Evolutionary conservation across 148 eudicot species (phyloP), one percentile per base, ranked within the genome.

Genomic region (Chenopodium formosanum): DNA sequence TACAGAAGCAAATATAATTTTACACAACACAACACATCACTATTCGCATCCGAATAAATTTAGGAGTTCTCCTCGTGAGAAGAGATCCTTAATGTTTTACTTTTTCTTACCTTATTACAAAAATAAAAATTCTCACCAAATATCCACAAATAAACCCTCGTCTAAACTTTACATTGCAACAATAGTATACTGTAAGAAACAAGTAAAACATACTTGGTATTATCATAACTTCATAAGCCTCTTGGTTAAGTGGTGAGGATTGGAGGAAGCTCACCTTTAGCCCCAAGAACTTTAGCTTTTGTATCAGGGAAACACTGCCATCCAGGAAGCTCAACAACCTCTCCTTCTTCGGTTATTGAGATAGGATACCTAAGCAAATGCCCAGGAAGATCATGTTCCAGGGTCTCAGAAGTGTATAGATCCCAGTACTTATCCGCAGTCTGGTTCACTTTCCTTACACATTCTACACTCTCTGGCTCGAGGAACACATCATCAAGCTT

Each of bases 301-400:
- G 86, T 86, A 46, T 86, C 88, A 32, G 86, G 88, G 53, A 86
- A 86, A 52, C 48, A 29, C 70, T 86, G 81, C 2, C 31, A 29
- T 34, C 86, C 86, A 16, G 86, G 88, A 23, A 86, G 84, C 86
- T 81, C 84, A 77, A 83, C 85, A 31, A 86, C 71, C 50, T 82
- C 82, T 19, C 88, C 90, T 31, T 86, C 83, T 46, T 73, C 81
- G 9, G 86, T 82, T 3, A 82, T 75, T 34, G 77, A 73, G 20
- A 89, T 64, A 0, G 91, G 91, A 73, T 89, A 89, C 25, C 68
- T 70, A 17, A 89, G 84, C 81, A 89, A 78, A 81, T 89, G 91
- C 4, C 89, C 84, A 1, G 89, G 89, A 19, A 89, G 75, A 82
- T 89, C 91, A 12, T 56, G 81, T 4, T 81, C 86, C 9, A 87